These are phyloP conservation scores for Fusarium robinianum DNA, from an alignment of 2,329 filamentous ascomycete genomes.

Conservation along the genomic window DNA sequence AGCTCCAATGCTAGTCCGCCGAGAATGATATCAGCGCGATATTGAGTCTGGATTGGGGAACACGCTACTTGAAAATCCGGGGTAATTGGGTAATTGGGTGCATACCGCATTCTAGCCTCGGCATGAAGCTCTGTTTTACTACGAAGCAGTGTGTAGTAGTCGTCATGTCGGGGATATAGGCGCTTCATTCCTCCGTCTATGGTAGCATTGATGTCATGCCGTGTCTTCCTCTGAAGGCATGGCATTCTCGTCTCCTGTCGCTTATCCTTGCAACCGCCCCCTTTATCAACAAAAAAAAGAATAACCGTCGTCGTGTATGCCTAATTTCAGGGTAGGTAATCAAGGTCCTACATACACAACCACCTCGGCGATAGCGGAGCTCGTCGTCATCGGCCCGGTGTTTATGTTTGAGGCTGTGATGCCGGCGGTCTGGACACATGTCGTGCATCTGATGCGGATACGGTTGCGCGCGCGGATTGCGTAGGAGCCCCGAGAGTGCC, in stretches of 20 bases:
- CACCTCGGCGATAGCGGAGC: slow-evolving; percentile 50
- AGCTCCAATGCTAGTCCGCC: background rate
- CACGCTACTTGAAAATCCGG: slow-evolving; percentile 6
- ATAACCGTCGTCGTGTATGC: slow-evolving; percentile 32
- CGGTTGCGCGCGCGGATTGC: slow-evolving; percentile 64
- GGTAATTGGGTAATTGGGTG: slow-evolving; percentile 11
- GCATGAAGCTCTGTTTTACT: slow-evolving; percentile 9
- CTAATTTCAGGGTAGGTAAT: slow-evolving; percentile 31
- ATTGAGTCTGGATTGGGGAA: background rate
- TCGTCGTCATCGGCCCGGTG: slow-evolving; percentile 52
- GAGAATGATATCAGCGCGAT: slow-evolving; percentile 2
- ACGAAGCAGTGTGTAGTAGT: too few relatives aligned
- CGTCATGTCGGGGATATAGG: slow-evolving; percentile 20
- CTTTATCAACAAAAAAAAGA: slow-evolving; percentile 48
- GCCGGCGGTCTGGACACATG: slow-evolving; percentile 52
- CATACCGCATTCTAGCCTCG: slow-evolving; percentile 3
- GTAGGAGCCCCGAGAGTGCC: slow-evolving; percentile 62
- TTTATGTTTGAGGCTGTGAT: slow-evolving; percentile 50
- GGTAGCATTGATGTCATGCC: slow-evolving; percentile 15
- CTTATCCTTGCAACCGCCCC: slow-evolving; percentile 41
- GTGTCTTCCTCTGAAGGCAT: slow-evolving; percentile 14
- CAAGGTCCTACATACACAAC: slow-evolving; percentile 45
- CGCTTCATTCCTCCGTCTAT: slow-evolving; percentile 16
- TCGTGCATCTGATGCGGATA: slow-evolving; percentile 58
- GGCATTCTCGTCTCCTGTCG: slow-evolving; percentile 14